Evolutionary conservation across 331 rosid species (phyloP), one percentile per base, ranked within the genome.

Genomic region (Stylosanthes scabra): DNA sequence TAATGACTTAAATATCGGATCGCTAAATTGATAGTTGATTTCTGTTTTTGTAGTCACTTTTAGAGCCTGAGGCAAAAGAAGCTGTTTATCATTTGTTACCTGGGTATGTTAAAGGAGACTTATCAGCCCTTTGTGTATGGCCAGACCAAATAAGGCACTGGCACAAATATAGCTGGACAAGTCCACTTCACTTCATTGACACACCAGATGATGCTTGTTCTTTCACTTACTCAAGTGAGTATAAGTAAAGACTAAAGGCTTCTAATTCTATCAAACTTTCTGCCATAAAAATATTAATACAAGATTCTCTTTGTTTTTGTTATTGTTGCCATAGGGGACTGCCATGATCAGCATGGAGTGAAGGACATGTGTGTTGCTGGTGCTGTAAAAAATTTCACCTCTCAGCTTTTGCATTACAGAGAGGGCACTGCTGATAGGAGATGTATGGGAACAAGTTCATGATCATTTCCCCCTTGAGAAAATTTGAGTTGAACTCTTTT

Each of bases 141-240:
- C 86, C 99, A 2, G 99, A 95, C 70, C 97, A 92, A 82, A 70
- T 95, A 50, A 83, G 97, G 51, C 97, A 86, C 34, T 87, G 90
- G 92, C 49, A 87, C 82, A 81, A 77, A 56, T 92, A 91, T 54
- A 80, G 85, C 1, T 95, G 99, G 99, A 82, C 93, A 12, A 90
- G 97, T 81, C 87, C 97, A 1, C 97, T 95, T 83, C 97, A 95
- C 79, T 95, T 84, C 87, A 87, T 84, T 31, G 96, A 92, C 78
- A 92, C 97, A 0, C 97, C 97, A 0, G 99, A 91, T 77, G 56
- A 89, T 9, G 80, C 76, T 15, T 92, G 99, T 77, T 59, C 81
- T 60, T 95, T 90, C 59, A 67, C 79, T 41, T 95, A 95, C 83
- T 62, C 88, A 58, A 86, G 99, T 91, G 83, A 70, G 91, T 25